Evolutionary conservation across 2,329 filamentous ascomycete genomes (phyloP).

Genomic region (Didymella pinodella): DNA sequence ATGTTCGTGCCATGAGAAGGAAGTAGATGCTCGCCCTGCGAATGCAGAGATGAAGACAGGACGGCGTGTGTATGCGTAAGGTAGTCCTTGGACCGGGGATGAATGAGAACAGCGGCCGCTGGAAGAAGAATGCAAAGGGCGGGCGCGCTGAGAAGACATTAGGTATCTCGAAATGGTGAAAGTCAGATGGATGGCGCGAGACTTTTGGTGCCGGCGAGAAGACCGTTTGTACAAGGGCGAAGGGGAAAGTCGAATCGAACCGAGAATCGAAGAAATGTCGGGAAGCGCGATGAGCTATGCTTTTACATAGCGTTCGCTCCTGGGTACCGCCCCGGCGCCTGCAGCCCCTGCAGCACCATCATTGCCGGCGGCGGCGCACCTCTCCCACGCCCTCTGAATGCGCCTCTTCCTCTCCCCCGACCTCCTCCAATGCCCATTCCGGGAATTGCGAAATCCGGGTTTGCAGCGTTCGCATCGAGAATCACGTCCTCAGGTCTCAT

Average conservation of each 20-base stretch:
- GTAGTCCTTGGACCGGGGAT: not conserved
- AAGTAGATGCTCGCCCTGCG: not conserved
- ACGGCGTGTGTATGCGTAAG: slow-evolving; percentile 3
- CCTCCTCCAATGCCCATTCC: slow-evolving; percentile 43
- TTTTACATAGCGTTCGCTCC: slow-evolving; percentile 42
- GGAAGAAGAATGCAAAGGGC: slow-evolving; percentile 1
- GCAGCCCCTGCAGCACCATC: slow-evolving; percentile 38
- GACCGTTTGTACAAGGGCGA: slow-evolving; percentile 17
- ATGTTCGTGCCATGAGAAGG: slow-evolving; percentile 10
- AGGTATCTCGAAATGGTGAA: slow-evolving; percentile 19
- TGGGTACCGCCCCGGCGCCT: slow-evolving; percentile 46
- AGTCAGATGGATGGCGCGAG: not conserved
- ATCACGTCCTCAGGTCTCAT: slow-evolving; percentile 73
- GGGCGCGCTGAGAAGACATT: slow-evolving; percentile 16
- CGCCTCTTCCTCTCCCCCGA: slow-evolving; percentile 44
- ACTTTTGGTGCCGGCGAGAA: not conserved
- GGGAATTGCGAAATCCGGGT: slow-evolving; percentile 85
- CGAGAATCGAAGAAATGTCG: not conserved
- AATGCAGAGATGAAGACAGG: not conserved
- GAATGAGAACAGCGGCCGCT: slow-evolving; percentile 2
- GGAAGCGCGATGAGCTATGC: not conserved
- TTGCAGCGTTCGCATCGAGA: slow-evolving; percentile 67
- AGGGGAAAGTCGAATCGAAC: not conserved
- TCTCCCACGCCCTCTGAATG: slow-evolving; percentile 39
- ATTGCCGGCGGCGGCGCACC: slow-evolving; percentile 38